A percentile compares a stretch with the other conserved stretches of the same genome.
These are phyloP conservation scores for Lentinula aciculospora DNA, from an alignment of 768 basidiomycete species.

Conservation along the genomic window DNA sequence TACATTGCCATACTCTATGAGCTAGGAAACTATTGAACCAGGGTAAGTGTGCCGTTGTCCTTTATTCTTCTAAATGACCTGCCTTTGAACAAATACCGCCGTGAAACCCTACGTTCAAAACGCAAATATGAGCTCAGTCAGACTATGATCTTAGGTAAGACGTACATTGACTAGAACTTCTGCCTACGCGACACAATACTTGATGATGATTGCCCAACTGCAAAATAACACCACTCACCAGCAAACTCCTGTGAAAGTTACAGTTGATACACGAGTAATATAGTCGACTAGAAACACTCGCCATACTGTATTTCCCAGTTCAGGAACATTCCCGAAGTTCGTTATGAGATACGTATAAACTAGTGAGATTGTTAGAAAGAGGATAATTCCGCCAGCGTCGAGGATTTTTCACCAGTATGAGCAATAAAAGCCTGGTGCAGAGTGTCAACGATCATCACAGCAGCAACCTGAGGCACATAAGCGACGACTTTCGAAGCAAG, in stretches of 20 bases:
- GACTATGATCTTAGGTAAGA: background rate
- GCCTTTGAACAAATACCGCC: conserved; percentile 45
- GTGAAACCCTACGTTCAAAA: conserved; percentile 30
- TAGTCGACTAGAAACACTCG: conserved; percentile 16
- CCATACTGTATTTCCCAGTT: conserved; percentile 34
- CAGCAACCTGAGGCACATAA: background rate
- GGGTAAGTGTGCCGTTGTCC: background rate
- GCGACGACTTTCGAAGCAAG: background rate
- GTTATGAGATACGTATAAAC: conserved; percentile 45
- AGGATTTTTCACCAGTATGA: conserved; percentile 33
- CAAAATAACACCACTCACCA: conserved; percentile 19
- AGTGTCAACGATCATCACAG: conserved; percentile 1
- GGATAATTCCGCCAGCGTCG: background rate
- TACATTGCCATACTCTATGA: conserved; percentile 35
- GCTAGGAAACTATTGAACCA: background rate
- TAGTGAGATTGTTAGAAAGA: background rate
- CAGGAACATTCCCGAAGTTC: conserved; percentile 25
- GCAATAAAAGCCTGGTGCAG: conserved; percentile 31
- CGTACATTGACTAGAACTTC: conserved; percentile 45
- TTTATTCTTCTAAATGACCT: background rate
- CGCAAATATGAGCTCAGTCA: background rate
- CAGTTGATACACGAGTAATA: background rate
- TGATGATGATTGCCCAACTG: background rate
- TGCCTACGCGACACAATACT: conserved; percentile 21
- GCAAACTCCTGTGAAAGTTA: conserved; percentile 25